Evolutionary conservation across 108 stramenopile species (phyloP), one percentile per base, ranked within the genome.

Genomic region (Cafeteria roenbergensis): DNA sequence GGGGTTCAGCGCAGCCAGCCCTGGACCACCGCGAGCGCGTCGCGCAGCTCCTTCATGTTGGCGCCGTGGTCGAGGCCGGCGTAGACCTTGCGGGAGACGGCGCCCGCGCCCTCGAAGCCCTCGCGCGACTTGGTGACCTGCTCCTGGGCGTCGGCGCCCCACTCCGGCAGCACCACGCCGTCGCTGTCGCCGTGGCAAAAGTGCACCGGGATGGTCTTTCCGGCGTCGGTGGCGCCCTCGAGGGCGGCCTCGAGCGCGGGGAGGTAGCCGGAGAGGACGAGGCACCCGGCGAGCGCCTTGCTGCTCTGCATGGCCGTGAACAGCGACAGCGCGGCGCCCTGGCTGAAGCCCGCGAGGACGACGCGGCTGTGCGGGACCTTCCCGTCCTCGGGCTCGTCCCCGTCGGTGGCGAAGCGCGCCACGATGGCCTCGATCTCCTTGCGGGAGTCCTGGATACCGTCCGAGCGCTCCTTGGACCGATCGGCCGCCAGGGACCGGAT

Each of bases 291-390:
- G 17, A 37, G 21, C 20, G 36, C 21, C 36, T 48, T 17, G 12
- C 42, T 17, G 12, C 12, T 17, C 12, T 17, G 12, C 76, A 95
- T 71, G 1, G 90, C 91, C 17, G 87, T 88, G 68, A 72, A 91
- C 12, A 95, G 68, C 34, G 77, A 77, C 17, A 95, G 65, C 0
- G 91, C 90, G 0, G 88, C 94, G 9, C 94, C 94, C 74, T 95
- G 94, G 20, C 75, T 78, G 70, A 95, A 95, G 31, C 94, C 94
- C 26, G 87, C 88, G 65, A 95, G 68, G 3, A 89, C 84, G 86
- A 95, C 91, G 12, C 90, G 88, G 53, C 59, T 67, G 69, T 85
- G 87, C 0, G 90, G 86, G 21, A 95, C 66, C 69, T 42, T 32
- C 2, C 29, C 55, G 0, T 37, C 51, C 34, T 78, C 80, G 55